Evolutionary conservation across 1,284 basidiomycete species (phyloP).

Genomic region (Ceratorhiza oryzae-sativae): DNA sequence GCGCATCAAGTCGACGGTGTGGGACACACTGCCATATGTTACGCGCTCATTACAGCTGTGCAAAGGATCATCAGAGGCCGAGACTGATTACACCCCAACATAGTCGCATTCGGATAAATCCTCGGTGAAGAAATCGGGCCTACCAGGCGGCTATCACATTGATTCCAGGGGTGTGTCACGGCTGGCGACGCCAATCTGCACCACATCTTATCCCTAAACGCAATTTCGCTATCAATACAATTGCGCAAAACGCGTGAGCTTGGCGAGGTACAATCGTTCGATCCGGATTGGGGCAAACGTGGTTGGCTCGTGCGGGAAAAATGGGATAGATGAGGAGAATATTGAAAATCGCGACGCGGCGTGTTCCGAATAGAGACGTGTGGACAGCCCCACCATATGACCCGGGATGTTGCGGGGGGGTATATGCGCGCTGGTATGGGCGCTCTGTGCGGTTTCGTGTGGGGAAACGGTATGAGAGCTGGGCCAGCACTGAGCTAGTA

Average conservation of each 20-base stretch:
- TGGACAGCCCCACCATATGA: constrained; percentile 2
- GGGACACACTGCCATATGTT: not conserved
- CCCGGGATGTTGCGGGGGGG: not conserved
- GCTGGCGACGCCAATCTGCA: no score
- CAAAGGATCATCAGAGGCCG: not conserved
- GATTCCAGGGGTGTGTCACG: not conserved
- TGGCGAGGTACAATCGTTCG: constrained; percentile 32
- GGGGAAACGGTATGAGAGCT: no score
- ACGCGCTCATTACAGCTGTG: not conserved
- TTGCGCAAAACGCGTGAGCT: constrained; percentile 11
- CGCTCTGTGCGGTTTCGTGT: not conserved
- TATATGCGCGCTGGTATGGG: not conserved
- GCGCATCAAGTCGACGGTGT: not conserved
- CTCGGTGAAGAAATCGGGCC: not conserved
- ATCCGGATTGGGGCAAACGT: not conserved
- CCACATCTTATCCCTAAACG: no score
- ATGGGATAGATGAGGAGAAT: not conserved
- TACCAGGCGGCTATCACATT: constrained; percentile 13
- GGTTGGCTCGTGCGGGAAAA: not conserved
- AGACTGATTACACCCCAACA: not conserved
- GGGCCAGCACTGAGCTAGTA: no score
- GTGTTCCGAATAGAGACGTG: constrained; percentile 16
- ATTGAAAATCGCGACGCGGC: constrained; percentile 16
- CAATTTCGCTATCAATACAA: constrained; percentile 5
- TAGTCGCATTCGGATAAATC: not conserved